These are phyloP conservation scores for Phoma sp. DNA, from an alignment of 2,329 filamentous ascomycete genomes.

Conservation along the genomic window DNA sequence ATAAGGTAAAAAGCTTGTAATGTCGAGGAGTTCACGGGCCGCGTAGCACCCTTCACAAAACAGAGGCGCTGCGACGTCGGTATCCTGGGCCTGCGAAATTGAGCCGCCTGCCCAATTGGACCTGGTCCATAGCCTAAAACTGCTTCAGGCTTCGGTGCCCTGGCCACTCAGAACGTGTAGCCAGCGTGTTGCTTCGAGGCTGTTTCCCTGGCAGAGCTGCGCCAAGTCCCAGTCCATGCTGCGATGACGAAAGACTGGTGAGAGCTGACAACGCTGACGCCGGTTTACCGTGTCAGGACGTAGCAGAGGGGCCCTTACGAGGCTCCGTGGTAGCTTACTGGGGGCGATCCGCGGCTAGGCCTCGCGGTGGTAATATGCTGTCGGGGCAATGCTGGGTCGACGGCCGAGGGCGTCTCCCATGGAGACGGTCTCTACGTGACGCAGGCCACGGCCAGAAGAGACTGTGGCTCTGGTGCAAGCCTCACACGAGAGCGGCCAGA, in stretches of 20 bases:
- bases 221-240: slow-evolving; percentile 33
- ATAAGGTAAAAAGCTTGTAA: slow-evolving; percentile 36
- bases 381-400: slow-evolving; percentile 15
- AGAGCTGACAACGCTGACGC: slow-evolving; percentile 29
- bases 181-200: slow-evolving; percentile 26
- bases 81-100: slow-evolving; percentile 37
- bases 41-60: slow-evolving; percentile 29
- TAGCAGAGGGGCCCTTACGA: slow-evolving; percentile 26
- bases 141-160: slow-evolving; percentile 25
- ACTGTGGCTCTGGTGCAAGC: slow-evolving; percentile 9
- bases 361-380: slow-evolving; percentile 21
- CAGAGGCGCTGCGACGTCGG: slow-evolving; percentile 38
- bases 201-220: slow-evolving; percentile 38
- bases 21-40: slow-evolving; percentile 42
- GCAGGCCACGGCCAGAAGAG: slow-evolving; percentile 24
- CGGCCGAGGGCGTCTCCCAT: slow-evolving; percentile 29
- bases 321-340: background rate
- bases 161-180: slow-evolving; percentile 31
- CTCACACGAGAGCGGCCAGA: slow-evolving; percentile 20
- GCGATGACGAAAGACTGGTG: slow-evolving; percentile 41
- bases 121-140: slow-evolving; percentile 14
- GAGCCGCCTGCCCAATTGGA: slow-evolving; percentile 40
- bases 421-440: slow-evolving; percentile 37
- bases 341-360: slow-evolving; percentile 20
- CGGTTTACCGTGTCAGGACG: slow-evolving; percentile 23